Percentiles rank a stretch among this genome's conserved stretches.
These are phyloP conservation scores for Phoenix roebelenii DNA, from an alignment of 176 grass and related monocot species.

Conservation along the genomic window DNA sequence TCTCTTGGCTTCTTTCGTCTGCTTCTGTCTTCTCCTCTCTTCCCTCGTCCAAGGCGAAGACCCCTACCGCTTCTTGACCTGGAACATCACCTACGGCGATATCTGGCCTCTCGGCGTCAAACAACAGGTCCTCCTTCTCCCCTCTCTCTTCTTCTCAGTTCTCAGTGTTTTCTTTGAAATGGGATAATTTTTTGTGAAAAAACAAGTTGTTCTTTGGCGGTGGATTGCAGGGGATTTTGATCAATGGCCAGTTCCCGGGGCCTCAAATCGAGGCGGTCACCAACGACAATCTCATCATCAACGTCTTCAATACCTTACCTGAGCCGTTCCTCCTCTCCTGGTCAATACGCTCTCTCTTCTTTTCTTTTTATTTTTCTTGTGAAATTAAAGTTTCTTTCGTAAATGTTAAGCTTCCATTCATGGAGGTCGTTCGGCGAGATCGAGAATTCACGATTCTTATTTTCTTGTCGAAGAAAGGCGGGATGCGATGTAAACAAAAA, in stretches of 20 bases:
- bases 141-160: too few species aligned
- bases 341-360: conserved; percentile 18
- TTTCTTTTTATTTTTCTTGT: not conserved
- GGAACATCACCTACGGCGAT: conserved; percentile 7
- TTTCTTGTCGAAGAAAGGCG: too few species aligned
- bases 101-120: conserved; percentile 9
- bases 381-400: not conserved
- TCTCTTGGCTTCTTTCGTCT: not conserved
- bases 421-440: not conserved
- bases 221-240: conserved; percentile 73
- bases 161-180: too few species aligned
- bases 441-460: too few species aligned
- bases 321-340: conserved; percentile 82
- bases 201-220: too few species aligned
- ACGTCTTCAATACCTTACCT: conserved; percentile 85
- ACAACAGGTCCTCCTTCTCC: not conserved
- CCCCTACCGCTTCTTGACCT: conserved; percentile 7
- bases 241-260: conserved; percentile 95
- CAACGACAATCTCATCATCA: conserved; percentile 94
- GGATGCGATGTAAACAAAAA: too few species aligned
- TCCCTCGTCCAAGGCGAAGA: not conserved
- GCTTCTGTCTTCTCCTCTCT: not conserved
- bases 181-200: too few species aligned
- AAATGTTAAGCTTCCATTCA: not conserved
- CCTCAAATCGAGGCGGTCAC: conserved; percentile 93